Evolutionary conservation across 1,284 basidiomycete species (phyloP).

Genomic region (Boletus semigastroideus): DNA sequence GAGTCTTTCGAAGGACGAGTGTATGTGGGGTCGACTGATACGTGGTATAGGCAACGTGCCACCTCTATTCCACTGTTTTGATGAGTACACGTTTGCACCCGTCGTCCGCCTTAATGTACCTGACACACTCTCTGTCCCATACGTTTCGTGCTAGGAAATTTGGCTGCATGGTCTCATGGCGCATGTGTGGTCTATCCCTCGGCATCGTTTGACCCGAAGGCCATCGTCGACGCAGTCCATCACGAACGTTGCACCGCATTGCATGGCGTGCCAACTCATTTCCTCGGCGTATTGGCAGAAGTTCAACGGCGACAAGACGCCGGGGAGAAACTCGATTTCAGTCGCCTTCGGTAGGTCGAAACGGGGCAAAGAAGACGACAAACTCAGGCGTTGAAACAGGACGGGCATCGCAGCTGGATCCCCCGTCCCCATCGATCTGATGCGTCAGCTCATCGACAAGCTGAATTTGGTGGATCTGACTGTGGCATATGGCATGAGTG

Average conservation of each 20-base stretch:
- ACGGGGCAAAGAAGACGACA: background rate
- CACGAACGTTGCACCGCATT: slow-evolving; percentile 73
- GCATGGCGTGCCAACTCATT: slow-evolving; percentile 85
- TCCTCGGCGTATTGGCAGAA: slow-evolving; percentile 70
- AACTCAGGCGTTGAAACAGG: slow-evolving; percentile 33
- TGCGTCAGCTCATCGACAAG: slow-evolving; percentile 66
- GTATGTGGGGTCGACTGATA: background rate
- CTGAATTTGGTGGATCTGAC: slow-evolving; percentile 72
- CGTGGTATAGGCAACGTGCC: slow-evolving; percentile 64
- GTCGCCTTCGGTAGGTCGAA: slow-evolving; percentile 50
- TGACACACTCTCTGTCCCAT: slow-evolving; percentile 18
- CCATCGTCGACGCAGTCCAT: slow-evolving; percentile 65
- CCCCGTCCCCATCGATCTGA: slow-evolving; percentile 75
- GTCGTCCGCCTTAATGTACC: background rate
- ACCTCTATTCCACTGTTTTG: slow-evolving; percentile 85
- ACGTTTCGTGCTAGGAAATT: slow-evolving; percentile 81
- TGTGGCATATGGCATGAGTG: slow-evolving; percentile 83
- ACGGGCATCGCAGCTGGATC: slow-evolving; percentile 83
- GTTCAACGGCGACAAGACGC: slow-evolving; percentile 51
- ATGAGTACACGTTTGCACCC: slow-evolving; percentile 49
- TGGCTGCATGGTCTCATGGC: slow-evolving; percentile 77
- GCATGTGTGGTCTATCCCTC: slow-evolving; percentile 76
- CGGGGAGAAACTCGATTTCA: slow-evolving; percentile 49
- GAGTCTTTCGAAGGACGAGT: slow-evolving; percentile 28
- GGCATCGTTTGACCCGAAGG: slow-evolving; percentile 58